Evolutionary conservation across 768 basidiomycete genomes (phyloP).

Genomic region (Rhodosporidiobolus odoratus): DNA sequence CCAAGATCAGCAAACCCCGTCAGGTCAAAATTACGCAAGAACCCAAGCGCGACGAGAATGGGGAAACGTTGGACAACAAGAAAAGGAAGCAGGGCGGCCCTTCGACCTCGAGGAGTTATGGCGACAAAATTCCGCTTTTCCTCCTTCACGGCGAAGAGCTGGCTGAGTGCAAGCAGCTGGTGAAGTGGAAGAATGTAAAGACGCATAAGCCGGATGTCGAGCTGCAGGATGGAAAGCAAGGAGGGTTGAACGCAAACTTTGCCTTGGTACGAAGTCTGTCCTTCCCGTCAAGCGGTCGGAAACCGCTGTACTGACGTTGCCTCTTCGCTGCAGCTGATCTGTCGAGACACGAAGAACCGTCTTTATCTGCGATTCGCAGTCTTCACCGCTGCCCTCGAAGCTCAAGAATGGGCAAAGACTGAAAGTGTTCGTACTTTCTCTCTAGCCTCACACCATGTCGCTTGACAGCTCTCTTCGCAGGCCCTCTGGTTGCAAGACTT

Average conservation of each 20-base stretch:
- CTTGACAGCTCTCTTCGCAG: background rate
- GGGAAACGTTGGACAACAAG: background rate
- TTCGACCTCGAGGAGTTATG: background rate
- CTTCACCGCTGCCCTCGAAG: background rate
- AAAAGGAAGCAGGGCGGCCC: background rate
- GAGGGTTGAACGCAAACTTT: background rate
- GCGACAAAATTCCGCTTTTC: background rate
- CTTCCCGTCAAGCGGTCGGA: no score
- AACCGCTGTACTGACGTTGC: background rate
- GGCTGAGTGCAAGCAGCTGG: background rate
- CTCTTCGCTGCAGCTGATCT: background rate
- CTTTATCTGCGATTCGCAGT: constrained; percentile 4
- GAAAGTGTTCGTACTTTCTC: background rate
- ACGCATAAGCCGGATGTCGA: background rate
- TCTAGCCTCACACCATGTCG: no score
- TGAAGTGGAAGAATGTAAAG: background rate
- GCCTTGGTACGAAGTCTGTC: background rate
- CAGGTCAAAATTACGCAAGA: background rate
- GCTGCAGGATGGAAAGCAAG: background rate
- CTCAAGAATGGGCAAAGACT: background rate
- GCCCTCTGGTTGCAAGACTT: constrained; percentile 2
- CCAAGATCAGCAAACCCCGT: background rate
- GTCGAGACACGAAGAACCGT: background rate
- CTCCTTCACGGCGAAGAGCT: background rate
- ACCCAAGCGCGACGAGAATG: background rate